phyloP scores from a whole-genome alignment of 495 filamentous ascomycete genomes.

The Aspergillus carlsbadensis region DNA sequence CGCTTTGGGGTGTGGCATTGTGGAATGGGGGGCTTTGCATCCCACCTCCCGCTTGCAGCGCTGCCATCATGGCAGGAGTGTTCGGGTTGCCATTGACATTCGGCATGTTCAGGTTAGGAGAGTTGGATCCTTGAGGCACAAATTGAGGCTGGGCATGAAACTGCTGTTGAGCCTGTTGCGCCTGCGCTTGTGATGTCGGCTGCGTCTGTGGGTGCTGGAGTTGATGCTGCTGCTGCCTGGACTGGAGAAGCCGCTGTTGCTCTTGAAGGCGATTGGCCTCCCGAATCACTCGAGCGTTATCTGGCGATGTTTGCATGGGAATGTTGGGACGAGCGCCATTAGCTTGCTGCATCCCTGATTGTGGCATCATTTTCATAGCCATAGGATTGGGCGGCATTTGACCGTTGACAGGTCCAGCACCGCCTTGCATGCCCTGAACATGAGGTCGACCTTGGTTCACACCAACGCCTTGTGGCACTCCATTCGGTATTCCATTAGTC shows the following conservation, averaged over 20 bases:
- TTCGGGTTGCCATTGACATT: conserved; percentile 55
- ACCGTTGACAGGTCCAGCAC: conserved; percentile 38
- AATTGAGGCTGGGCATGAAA: conserved; percentile 44
- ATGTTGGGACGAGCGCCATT: conserved; percentile 59
- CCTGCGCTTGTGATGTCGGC: conserved; percentile 31
- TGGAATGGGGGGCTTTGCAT: conserved; percentile 53
- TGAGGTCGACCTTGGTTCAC: conserved; percentile 41
- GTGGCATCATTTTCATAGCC: conserved; percentile 68
- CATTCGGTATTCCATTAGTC: conserved; percentile 42
- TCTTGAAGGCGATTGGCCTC: conserved; percentile 67
- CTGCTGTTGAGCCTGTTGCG: conserved; percentile 40
- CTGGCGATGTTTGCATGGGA: conserved; percentile 53
- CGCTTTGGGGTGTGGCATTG: conserved; percentile 39
- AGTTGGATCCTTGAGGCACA: conserved; percentile 42
- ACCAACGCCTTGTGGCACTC: conserved; percentile 33
- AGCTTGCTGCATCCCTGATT: conserved; percentile 66
- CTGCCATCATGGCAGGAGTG: conserved; percentile 51
- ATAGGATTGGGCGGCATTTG: conserved; percentile 54
- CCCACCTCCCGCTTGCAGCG: conserved; percentile 48
- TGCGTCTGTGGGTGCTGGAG: conserved; percentile 31
- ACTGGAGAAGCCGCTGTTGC: conserved; percentile 63
- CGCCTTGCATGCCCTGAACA: conserved; percentile 39
- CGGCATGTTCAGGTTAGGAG: conserved; percentile 41
- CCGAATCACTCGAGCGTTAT: conserved; percentile 50
- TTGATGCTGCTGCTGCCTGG: conserved; percentile 54